Conservation (phyloP, 345 rosid species). For the Schrenkiella parvula region DNA sequence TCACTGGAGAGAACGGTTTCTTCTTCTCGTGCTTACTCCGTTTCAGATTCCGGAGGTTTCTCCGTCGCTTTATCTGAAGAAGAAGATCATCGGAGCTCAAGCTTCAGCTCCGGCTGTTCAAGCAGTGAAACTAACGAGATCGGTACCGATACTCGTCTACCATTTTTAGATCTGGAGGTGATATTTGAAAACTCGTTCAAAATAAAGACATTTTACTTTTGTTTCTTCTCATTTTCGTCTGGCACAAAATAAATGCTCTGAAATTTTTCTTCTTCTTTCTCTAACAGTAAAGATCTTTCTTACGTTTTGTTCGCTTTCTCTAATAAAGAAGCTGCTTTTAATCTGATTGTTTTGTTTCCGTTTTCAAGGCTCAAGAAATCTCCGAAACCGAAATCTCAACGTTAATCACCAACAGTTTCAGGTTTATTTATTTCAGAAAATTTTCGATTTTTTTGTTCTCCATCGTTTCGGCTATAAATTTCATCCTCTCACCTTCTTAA, state of each 20-base stretch:
- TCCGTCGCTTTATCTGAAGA: neutral
- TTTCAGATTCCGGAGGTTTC: conserved; percentile 29
- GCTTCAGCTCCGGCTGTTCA: conserved; percentile 33
- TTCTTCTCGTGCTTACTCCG: conserved; percentile 19
- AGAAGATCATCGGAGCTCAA: conserved; percentile 17
- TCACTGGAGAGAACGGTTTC: neutral
- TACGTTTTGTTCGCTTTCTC: neutral
- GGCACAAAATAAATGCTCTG: conserved; percentile 10
- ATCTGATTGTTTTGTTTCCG: neutral
- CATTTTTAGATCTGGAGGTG: conserved; percentile 54
- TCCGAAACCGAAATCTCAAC: conserved; percentile 27
- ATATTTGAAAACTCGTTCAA: conserved; percentile 1
- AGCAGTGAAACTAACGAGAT: conserved; percentile 37
- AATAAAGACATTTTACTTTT: neutral
- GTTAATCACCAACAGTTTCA: conserved; percentile 23
- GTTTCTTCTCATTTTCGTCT: neutral
- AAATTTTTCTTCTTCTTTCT: neutral
- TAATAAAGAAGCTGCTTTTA: neutral
- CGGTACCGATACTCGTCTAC: conserved; percentile 30
- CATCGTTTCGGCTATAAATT: neutral
- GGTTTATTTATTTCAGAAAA: neutral
- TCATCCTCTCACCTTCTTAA: neutral
- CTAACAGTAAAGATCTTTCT: neutral
- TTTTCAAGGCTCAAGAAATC: conserved; percentile 17
- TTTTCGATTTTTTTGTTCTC: too few relatives aligned